Base-by-base conservation (phyloP, 2,329 filamentous ascomycete species). In the Paraphoma chrysanthemicola region DNA sequence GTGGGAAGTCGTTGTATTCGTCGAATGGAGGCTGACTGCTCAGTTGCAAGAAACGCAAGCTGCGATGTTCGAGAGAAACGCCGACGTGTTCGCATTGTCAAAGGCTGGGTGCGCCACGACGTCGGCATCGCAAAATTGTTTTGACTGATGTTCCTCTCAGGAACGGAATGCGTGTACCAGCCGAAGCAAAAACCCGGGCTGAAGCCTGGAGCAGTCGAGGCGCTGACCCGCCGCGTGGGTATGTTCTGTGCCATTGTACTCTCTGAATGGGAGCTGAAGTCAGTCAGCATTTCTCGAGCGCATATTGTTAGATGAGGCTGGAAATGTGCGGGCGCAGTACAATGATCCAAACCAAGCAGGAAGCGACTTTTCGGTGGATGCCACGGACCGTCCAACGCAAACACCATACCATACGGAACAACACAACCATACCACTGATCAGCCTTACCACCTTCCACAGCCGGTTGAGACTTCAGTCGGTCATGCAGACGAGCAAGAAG, bases 181-280 rank as follows among this genome's bases (percentile, higher is more conserved):
- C 66, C 72, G 28, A 74, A 72, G 53, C 70, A 73, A 36, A 74
- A 73, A 54, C 72, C 72, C 6, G 72, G 72, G 1, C 55, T 74
- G 17, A 51, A 74, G 51, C 67, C 70, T 12, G 72, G 72, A 10
- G 72, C 72, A 10, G 62, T 74, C 17, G 72, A 74, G 48, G 72
- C 68, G 18, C 66, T 74, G 58, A 68, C 71, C 29, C 67, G 71
- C 45, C 72, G 72, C 52, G 70, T 74, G 8, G 68, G 71, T 73
- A 66, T 17, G 64, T 43, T 39, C 30, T 17, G 23, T 14, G 11
- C 4, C 41, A 36, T 14, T 53, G 18, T 31, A 44, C 8, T 18
- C 16, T 3, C 39, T 28, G 44, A 41, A 44, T 31, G 33, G 14
- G 44, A n/a, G 62, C 60, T 67, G 31, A 72, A 57, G 11, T 17